Percentiles rank a stretch among this genome's conserved stretches.
Evolutionary conservation across 768 basidiomycete species (phyloP).

Genomic region (Kondoa subrosea): DNA sequence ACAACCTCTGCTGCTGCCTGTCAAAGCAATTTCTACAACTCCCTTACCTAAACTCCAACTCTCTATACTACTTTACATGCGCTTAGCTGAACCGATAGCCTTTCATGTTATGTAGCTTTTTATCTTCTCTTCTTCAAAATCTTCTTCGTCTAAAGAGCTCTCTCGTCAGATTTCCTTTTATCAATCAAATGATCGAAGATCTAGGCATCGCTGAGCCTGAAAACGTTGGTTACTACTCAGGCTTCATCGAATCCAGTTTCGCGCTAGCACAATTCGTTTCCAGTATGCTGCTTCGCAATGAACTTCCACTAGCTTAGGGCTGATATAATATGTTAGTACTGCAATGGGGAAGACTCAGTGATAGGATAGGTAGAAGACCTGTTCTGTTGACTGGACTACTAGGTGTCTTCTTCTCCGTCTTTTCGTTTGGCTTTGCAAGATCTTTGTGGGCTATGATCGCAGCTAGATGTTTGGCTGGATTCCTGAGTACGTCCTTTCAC

Average conservation of each 20-base stretch:
- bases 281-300: too few relatives aligned
- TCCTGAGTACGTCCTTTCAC: too few relatives aligned
- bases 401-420: constrained; percentile 20
- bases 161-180: constrained; percentile 12
- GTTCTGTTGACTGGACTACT: constrained; percentile 24
- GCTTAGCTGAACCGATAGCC: constrained; percentile 16
- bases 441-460: constrained; percentile 19
- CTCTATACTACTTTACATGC: not conserved
- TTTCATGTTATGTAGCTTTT: constrained; percentile 22
- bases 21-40: not conserved
- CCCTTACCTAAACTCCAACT: constrained; percentile 4
- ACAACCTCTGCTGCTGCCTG: not conserved
- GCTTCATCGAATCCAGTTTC: constrained; percentile 21
- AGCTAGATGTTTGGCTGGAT: constrained; percentile 20
- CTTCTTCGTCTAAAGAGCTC: constrained; percentile 15
- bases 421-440: constrained; percentile 21
- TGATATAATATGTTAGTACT: too few relatives aligned
- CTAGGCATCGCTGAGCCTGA: constrained; percentile 6
- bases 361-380: constrained; percentile 27
- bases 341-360: constrained; percentile 24
- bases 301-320: too few relatives aligned
- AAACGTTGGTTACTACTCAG: constrained; percentile 17
- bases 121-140: constrained; percentile 14
- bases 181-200: constrained; percentile 15
- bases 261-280: constrained; percentile 22